Evolutionary conservation across 805 yeast genomes (phyloP).

Genomic region (Cyberlindnera petersonii): DNA sequence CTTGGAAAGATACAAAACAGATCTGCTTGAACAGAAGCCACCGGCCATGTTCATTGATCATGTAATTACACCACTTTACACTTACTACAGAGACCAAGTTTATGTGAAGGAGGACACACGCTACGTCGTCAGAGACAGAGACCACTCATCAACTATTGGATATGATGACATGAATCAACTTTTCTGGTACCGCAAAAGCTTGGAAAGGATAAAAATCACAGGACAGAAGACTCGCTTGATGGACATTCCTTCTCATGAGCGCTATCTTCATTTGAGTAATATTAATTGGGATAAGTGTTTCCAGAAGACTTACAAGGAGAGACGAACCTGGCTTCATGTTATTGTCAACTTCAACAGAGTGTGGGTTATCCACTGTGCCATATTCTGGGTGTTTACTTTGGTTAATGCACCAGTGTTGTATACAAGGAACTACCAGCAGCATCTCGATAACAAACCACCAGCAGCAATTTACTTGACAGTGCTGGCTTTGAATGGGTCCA

Average conservation of each 20-base stretch:
- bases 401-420: conserved; percentile 67
- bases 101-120: conserved; percentile 42
- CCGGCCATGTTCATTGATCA: conserved; percentile 50
- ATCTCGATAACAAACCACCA: conserved; percentile 57
- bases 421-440: conserved; percentile 51
- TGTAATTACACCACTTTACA: conserved; percentile 69
- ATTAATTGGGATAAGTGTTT: conserved; percentile 67
- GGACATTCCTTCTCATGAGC: conserved; percentile 43
- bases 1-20: conserved; percentile 34
- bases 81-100: conserved; percentile 52
- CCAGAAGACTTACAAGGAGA: conserved; percentile 70
- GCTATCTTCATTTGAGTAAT: conserved; percentile 51
- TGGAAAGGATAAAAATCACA: conserved; percentile 49
- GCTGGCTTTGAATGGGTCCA: conserved; percentile 63
- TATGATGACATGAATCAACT: conserved; percentile 88
- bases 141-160: conserved; percentile 69
- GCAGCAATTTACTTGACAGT: conserved; percentile 50
- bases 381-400: conserved; percentile 75
- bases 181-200: conserved; percentile 77
- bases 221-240: conserved; percentile 33
- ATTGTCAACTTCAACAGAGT: conserved; percentile 71
- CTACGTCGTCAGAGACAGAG: conserved; percentile 48
- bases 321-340: conserved; percentile 73
- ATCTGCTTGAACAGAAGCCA: conserved; percentile 31
- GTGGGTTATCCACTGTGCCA: conserved; percentile 71